phyloP scores from a whole-genome alignment of 495 filamentous ascomycete genomes.

The Neohortaea acidophila region DNA sequence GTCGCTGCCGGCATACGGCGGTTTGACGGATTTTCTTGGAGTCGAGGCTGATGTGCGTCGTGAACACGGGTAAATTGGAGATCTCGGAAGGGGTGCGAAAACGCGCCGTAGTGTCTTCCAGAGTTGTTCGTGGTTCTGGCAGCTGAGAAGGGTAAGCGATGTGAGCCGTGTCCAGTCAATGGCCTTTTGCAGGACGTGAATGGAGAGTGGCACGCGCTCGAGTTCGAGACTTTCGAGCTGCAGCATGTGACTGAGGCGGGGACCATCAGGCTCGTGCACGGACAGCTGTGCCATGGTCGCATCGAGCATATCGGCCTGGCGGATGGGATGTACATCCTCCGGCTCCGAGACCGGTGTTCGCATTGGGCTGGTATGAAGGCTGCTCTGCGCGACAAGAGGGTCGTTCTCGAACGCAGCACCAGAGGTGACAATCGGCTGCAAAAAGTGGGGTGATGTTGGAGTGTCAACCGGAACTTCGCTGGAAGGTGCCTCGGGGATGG shows the following conservation, averaged over 20 bases:
- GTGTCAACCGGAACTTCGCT: neutral
- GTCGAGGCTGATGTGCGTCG: conserved; percentile 19
- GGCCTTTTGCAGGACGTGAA: conserved; percentile 49
- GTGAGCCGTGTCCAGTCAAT: conserved; percentile 70
- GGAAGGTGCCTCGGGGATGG: neutral
- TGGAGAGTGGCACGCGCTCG: conserved; percentile 62
- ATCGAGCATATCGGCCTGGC: neutral
- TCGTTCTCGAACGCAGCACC: conserved; percentile 3
- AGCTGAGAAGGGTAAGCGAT: conserved; percentile 69
- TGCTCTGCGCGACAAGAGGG: conserved; percentile 1
- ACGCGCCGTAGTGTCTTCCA: conserved; percentile 65
- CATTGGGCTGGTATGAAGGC: neutral
- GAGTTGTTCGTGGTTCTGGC: conserved; percentile 59
- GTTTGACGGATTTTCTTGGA: conserved; percentile 8
- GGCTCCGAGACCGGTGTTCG: neutral
- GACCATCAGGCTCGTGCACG: neutral
- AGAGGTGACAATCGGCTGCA: neutral
- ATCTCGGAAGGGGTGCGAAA: conserved; percentile 42
- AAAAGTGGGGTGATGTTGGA: neutral
- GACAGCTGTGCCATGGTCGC: neutral
- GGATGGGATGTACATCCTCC: neutral
- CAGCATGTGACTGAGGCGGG: conserved; percentile 32
- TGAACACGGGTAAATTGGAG: conserved; percentile 10
- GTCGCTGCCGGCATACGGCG: conserved; percentile 10
- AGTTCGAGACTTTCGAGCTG: conserved; percentile 64